phyloP scores from a whole-genome alignment of 108 stramenopile genomes.

The Tribonema minus region DNA sequence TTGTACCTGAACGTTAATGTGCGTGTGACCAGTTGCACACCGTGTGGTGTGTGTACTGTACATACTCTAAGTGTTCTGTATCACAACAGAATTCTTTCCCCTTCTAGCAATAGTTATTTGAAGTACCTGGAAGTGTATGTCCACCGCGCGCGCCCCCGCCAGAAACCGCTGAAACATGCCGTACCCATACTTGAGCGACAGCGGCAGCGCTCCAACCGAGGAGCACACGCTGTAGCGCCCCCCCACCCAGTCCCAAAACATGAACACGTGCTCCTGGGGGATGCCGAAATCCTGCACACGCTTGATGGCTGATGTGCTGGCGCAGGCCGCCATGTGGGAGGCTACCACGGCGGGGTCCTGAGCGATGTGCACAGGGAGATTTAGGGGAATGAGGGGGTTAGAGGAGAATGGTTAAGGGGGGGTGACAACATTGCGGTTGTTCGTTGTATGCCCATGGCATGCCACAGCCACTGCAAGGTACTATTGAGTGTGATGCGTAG shows the following conservation, averaged over 20 bases:
- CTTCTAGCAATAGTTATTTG: too few species aligned
- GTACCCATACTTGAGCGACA: constrained; percentile 83
- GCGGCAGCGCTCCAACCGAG: constrained; percentile 83
- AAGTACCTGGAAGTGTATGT: constrained; percentile 81
- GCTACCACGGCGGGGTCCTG: constrained; percentile 73
- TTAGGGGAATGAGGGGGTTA: neutral
- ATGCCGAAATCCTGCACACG: constrained; percentile 37
- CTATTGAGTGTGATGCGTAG: too few species aligned
- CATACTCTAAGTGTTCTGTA: too few species aligned
- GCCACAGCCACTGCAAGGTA: constrained; percentile 96
- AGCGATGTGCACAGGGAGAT: neutral
- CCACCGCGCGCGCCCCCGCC: constrained; percentile 78
- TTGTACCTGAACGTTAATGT: too few species aligned
- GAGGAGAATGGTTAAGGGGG: neutral
- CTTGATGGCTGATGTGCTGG: constrained; percentile 8
- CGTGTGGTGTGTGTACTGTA: too few species aligned
- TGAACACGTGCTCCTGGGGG: constrained; percentile 69
- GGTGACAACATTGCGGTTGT: neutral
- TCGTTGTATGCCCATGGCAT: constrained; percentile 63
- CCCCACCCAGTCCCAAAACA: constrained; percentile 96
- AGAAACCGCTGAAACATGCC: constrained; percentile 85
- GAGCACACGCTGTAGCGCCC: constrained; percentile 89
- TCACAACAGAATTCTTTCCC: too few species aligned
- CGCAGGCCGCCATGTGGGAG: constrained; percentile 89
- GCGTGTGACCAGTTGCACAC: too few species aligned